Percentiles rank a stretch among this genome's conserved stretches.
Evolutionary conservation across 2,329 filamentous ascomycete genomes (phyloP).

Genomic region (Fusarium sp.): DNA sequence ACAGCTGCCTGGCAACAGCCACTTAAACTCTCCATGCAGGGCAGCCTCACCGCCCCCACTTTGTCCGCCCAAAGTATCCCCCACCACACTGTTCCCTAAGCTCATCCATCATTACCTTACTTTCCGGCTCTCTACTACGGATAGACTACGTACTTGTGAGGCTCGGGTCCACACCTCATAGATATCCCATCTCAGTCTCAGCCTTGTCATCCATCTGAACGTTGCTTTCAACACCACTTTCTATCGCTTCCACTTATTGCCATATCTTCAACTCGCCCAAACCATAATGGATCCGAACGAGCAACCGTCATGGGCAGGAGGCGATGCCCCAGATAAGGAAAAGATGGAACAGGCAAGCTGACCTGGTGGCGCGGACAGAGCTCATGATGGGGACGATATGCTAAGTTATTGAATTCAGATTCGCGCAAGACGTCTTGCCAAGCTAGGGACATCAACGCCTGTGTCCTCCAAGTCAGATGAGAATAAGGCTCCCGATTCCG

Average conservation of each 20-base stretch:
- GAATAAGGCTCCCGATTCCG: conserved; percentile 45
- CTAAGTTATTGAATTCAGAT: conserved; percentile 54
- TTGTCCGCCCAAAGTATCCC: conserved; percentile 16
- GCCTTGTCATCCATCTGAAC: conserved; percentile 30
- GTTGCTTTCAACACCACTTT: conserved; percentile 11
- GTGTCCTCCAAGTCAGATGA: conserved; percentile 52
- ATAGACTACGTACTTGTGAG: conserved; percentile 33
- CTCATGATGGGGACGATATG: conserved; percentile 27
- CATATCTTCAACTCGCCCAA: neutral
- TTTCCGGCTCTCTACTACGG: conserved; percentile 12
- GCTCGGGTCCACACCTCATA: conserved; percentile 39
- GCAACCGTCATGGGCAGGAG: conserved; percentile 55
- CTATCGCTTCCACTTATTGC: conserved; percentile 3
- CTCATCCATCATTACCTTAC: conserved; percentile 23
- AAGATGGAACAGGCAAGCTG: conserved; percentile 68
- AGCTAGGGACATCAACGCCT: conserved; percentile 57
- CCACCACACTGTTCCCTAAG: conserved; percentile 37
- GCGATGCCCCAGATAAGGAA: conserved; percentile 68
- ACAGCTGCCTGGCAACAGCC: conserved; percentile 28
- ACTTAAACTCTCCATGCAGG: conserved; percentile 33
- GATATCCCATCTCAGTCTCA: conserved; percentile 32
- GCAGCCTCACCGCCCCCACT: conserved; percentile 47
- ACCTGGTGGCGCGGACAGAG: conserved; percentile 23
- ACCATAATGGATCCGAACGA: conserved; percentile 61
- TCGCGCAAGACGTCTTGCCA: conserved; percentile 63